phyloP scores from a whole-genome alignment of 352 stramenopile species.

The Globisporangium paddicum region DNA sequence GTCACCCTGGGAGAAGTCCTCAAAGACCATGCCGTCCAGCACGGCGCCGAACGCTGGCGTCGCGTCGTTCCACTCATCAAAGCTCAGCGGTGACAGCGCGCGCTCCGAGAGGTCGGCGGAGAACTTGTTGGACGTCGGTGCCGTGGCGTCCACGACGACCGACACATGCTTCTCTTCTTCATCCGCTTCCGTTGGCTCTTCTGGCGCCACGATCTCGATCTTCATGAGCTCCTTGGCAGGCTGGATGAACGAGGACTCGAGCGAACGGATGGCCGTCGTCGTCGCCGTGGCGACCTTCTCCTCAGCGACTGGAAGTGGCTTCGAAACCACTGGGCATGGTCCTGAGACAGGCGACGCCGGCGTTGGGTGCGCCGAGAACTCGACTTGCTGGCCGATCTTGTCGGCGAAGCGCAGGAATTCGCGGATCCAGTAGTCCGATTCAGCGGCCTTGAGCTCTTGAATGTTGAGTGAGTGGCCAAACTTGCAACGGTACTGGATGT shows the following conservation, averaged over 20 bases:
- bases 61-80: constrained; percentile 58
- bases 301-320: background rate
- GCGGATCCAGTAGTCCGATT: constrained; percentile 66
- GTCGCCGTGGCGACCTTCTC: background rate
- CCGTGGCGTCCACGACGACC: constrained; percentile 9
- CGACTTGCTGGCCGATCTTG: constrained; percentile 54
- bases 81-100: constrained; percentile 47
- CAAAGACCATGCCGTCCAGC: constrained; percentile 38
- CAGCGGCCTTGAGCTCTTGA: constrained; percentile 56
- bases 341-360: constrained; percentile 15
- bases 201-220: background rate
- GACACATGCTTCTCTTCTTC: background rate
- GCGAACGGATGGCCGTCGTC: background rate
- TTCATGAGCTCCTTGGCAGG: background rate
- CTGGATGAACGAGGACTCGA: background rate
- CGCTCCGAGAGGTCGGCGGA: constrained; percentile 9
- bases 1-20: constrained; percentile 37
- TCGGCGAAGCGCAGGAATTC: constrained; percentile 66
- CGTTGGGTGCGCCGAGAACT: constrained; percentile 21
- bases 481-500: constrained; percentile 73
- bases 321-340: background rate
- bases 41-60: constrained; percentile 29
- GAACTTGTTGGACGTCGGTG: constrained; percentile 24
- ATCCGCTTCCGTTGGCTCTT: background rate
- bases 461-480: constrained; percentile 55